Base-by-base conservation (phyloP, 2,329 filamentous ascomycete genomes). In the Botrytis aclada region DNA sequence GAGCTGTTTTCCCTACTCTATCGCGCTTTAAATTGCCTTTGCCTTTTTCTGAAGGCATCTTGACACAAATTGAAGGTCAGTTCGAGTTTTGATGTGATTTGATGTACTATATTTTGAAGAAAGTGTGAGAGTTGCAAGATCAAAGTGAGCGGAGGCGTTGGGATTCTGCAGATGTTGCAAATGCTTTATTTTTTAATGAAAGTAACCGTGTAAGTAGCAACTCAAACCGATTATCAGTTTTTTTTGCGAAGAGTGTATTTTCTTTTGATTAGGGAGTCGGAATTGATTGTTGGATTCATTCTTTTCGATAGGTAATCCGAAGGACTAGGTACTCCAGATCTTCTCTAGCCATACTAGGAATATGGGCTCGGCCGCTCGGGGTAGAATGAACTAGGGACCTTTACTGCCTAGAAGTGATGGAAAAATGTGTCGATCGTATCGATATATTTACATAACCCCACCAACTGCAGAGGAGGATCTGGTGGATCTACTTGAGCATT, bases 21-120 rank as follows among this genome's bases (percentile, higher is more conserved):
- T 72, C 70, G 37, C 70, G 70, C 63, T 72, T 72, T 22, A 72
- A 47, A 39, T 12, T 45, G 39, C 70, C 25, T 41, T 67, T 47
- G 9, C 39, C 63, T 60, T 9, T 41, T 25, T 60, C 65, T 12
- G 45, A 64, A 39, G 70, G n/a, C 65, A 69, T 69, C 34, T 56
- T 69, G 47, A 18, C 29, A 10, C 29, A 43, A 3, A 10, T 41
- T 54, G 65, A 56, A 54, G 45, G 22, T 39, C 8, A 32, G 34
- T 32, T 56, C 37, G 32, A 22, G 37, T 66, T 14, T 22, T 39
- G 25, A 54, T 54, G 64, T 32, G 32, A 54, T 54, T 54, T 47
- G n/a, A 54, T 4, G 16, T 34, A 51, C 6, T 18, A 8, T 51
- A 16, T 32, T 51, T 29, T 2, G 29, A 39, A 25, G 32, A 51